Base-by-base conservation (phyloP, 345 rosid genomes). In the Combretum micranthum region DNA sequence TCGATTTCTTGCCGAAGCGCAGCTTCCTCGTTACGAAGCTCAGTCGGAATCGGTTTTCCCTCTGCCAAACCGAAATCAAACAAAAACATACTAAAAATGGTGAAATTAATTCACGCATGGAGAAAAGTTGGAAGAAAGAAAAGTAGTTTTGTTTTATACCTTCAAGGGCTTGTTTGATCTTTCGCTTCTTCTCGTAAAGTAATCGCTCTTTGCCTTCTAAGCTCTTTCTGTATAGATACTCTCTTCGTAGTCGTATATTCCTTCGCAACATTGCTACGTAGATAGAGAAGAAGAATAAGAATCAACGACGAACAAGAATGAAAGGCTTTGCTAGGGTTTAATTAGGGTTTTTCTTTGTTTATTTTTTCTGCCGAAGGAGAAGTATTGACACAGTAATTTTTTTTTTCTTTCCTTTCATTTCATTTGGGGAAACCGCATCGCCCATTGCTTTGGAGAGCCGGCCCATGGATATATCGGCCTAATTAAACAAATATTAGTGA, bases 21-120 rank as follows among this genome's bases (percentile, higher is more conserved):
- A 0, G 90, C 85, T 62, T 83, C 95, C 57, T 84, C 97, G 69
- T 86, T 86, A 21, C 90, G 67, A 42, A 92, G 85, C 85, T 89
- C 94, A 20, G 96, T 86, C 37, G 99, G 99, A 73, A 92, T 88
- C 10, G 90, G 88, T 63, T 89, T 89, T 55, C 99, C 99, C 71
- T 89, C 98, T 86, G 75, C 52, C 20, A 53, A 51, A 20, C 23
- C 20, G 10, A 3, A 17, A 42, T 13, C 11, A 9, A n/a, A 13
- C 15, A 22, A n/a, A 14, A 65, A 52, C 17, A 8, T 4, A 1
- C 0, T 3, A 43, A 23, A 22, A 15, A 14, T 17, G 19, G 39
- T 20, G 46, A 25, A 15, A 59, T 45, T 25, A 20, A 16, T 0
- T 47, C 4, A 17, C n/a, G 2, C 5, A 15, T 13, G 20, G 12